Percentiles rank a stretch among this genome's conserved stretches.
These are phyloP conservation scores for Plasmodium cynomolgi DNA, from an alignment of 169 alveolate genomes.

Conservation along the genomic window DNA sequence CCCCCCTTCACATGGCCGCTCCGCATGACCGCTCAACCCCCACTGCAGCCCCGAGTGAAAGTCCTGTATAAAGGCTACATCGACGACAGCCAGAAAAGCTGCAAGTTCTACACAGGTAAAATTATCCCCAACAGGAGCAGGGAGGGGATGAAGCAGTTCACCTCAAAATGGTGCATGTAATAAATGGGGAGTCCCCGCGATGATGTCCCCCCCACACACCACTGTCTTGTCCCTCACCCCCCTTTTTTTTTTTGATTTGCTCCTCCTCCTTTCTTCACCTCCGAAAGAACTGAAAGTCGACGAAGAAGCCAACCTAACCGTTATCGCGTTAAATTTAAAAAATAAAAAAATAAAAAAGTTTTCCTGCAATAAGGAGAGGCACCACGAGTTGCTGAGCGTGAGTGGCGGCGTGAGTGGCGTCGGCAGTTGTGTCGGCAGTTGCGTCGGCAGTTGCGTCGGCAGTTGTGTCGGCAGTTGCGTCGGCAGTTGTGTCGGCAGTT, in stretches of 20 bases:
- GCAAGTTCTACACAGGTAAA: conserved; percentile 61
- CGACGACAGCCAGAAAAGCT: conserved; percentile 37
- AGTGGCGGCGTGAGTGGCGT: too few relatives aligned
- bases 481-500: neutral
- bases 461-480: neutral
- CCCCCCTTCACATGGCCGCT: too few relatives aligned
- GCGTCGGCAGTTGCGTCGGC: neutral
- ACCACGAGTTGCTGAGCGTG: conserved; percentile 38
- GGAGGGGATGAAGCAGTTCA: neutral
- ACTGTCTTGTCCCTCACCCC: neutral
- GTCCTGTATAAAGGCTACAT: conserved; percentile 51
- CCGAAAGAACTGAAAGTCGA: conserved; percentile 43
- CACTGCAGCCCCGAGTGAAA: neutral
- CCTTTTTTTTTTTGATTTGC: neutral
- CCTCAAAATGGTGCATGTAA: neutral
- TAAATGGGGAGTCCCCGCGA: neutral
- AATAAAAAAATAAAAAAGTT: conserved; percentile 30
- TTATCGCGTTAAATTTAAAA: conserved; percentile 42
- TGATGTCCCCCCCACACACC: neutral
- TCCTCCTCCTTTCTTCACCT: neutral
- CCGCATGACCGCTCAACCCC: neutral
- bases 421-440: neutral
- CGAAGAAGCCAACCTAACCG: conserved; percentile 16
- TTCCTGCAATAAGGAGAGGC: conserved; percentile 37
- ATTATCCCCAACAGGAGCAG: neutral